These are phyloP conservation scores for Aspergillus transmontanensis DNA, from an alignment of 2,329 filamentous ascomycete genomes.

Conservation along the genomic window DNA sequence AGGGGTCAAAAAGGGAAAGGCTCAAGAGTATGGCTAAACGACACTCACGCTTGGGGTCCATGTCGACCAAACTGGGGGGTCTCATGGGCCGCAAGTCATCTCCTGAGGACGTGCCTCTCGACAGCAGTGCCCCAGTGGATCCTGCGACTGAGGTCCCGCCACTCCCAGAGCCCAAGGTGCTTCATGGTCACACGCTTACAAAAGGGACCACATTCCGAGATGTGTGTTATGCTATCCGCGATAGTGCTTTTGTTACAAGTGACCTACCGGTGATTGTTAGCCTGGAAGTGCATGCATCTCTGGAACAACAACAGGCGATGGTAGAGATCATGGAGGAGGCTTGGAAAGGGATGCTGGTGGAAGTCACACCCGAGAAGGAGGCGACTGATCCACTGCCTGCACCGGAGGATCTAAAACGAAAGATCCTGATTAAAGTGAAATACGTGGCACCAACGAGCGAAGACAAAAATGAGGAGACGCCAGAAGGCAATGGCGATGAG, in stretches of 20 bases:
- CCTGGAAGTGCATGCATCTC: conserved; percentile 83
- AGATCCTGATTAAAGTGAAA: conserved; percentile 84
- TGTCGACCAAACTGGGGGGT: conserved; percentile 27
- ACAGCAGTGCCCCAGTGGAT: not conserved
- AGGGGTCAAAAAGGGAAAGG: conserved; percentile 22
- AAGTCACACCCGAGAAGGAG: conserved; percentile 61
- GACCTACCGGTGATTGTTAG: conserved; percentile 87
- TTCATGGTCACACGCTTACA: conserved; percentile 85
- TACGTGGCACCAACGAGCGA: conserved; percentile 54
- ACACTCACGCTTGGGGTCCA: conserved; percentile 15
- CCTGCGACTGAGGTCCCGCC: conserved; percentile 13
- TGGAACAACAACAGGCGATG: conserved; percentile 86
- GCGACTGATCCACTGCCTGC: conserved; percentile 61
- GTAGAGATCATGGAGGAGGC: conserved; percentile 90
- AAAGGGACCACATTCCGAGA: conserved; percentile 83
- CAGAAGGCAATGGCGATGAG: conserved; percentile 18
- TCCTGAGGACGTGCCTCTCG: not conserved
- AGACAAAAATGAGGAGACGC: conserved; percentile 28
- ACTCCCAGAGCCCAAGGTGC: conserved; percentile 73
- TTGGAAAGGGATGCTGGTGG: conserved; percentile 76
- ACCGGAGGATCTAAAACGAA: conserved; percentile 71
- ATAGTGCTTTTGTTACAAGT: conserved; percentile 75
- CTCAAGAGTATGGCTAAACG: not conserved
- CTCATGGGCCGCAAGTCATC: conserved; percentile 25
- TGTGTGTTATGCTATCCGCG: conserved; percentile 77